Conservation (phyloP, 768 basidiomycete species). For the Suillus ampliporus region DNA sequence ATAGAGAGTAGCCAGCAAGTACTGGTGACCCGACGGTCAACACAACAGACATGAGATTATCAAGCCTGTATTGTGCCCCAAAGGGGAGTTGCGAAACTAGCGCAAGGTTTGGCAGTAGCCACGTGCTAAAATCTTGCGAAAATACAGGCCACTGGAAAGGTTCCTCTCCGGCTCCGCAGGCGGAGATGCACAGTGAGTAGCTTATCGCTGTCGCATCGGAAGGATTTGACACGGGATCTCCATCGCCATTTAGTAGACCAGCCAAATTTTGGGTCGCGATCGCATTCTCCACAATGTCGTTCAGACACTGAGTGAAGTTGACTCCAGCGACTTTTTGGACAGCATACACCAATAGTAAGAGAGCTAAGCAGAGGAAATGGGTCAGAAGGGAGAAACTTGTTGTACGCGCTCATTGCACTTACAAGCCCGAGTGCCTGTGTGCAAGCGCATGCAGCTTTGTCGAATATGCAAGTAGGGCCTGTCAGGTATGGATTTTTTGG, state of each 20-base stretch:
- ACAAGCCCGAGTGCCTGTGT: not conserved
- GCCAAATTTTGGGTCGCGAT: not conserved
- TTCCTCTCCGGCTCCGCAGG: conserved; percentile 18
- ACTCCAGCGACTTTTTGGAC: not conserved
- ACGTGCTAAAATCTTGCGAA: conserved; percentile 45
- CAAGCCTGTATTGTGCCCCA: conserved; percentile 43
- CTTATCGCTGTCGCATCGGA: conserved; percentile 19
- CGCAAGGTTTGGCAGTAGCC: conserved; percentile 56
- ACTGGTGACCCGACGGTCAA: conserved; percentile 51
- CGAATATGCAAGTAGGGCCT: not conserved
- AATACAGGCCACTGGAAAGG: conserved; percentile 26
- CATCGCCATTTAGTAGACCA: conserved; percentile 10
- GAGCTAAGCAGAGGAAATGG: not conserved
- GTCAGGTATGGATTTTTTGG: not conserved
- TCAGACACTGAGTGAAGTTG: conserved; percentile 21
- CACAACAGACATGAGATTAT: conserved; percentile 49
- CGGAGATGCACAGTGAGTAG: conserved; percentile 1
- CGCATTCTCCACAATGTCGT: conserved; percentile 15
- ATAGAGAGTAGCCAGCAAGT: conserved; percentile 52
- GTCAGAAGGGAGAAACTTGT: not conserved
- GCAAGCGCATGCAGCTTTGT: not conserved
- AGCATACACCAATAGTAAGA: not conserved
- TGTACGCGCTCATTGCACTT: not conserved
- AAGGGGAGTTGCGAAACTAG: conserved; percentile 55
- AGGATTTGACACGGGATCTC: conserved; percentile 7